Evolutionary conservation across 805 yeast species (phyloP).

Genomic region (Kazachstania africana): DNA sequence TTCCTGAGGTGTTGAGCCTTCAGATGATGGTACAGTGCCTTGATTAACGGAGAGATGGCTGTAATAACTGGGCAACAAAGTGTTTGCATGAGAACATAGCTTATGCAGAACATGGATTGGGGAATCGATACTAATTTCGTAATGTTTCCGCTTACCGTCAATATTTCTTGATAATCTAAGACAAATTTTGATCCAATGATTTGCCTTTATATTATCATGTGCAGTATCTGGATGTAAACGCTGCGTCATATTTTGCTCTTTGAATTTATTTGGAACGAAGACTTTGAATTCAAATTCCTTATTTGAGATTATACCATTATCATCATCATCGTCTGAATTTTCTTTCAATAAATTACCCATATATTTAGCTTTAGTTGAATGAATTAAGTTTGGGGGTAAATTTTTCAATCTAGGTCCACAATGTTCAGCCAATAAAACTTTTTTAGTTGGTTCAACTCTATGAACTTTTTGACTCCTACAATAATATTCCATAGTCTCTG

Average conservation of each 20-base stretch:
- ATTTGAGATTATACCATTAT: slow-evolving; percentile 46
- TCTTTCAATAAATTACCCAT: slow-evolving; percentile 33
- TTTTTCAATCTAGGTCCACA: slow-evolving; percentile 41
- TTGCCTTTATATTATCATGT: slow-evolving; percentile 66
- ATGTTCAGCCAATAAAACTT: slow-evolving; percentile 71
- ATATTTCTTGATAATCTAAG: slow-evolving; percentile 64
- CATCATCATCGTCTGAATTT: slow-evolving; percentile 3
- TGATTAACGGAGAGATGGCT: slow-evolving; percentile 8
- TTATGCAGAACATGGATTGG: slow-evolving; percentile 78
- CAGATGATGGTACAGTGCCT: too few relatives aligned
- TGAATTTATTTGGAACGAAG: slow-evolving; percentile 63
- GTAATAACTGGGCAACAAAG: slow-evolving; percentile 64
- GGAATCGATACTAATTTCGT: slow-evolving; percentile 88
- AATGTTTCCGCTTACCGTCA: slow-evolving; percentile 69
- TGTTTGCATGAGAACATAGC: slow-evolving; percentile 69
- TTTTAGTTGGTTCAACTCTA: slow-evolving; percentile 80
- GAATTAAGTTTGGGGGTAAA: slow-evolving; percentile 22
- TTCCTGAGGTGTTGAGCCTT: neutral
- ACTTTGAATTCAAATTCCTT: slow-evolving; percentile 78
- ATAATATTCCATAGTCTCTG: slow-evolving; percentile 86
- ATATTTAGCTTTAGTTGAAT: slow-evolving; percentile 27
- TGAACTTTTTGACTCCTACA: slow-evolving; percentile 81
- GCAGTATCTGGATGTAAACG: slow-evolving; percentile 79
- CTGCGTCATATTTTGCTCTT: slow-evolving; percentile 40
- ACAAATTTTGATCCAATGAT: slow-evolving; percentile 92